Evolutionary conservation across 2,329 filamentous ascomycete genomes (phyloP), one percentile per base, ranked within the genome.

Genomic region (Trichophyton rubrum): DNA sequence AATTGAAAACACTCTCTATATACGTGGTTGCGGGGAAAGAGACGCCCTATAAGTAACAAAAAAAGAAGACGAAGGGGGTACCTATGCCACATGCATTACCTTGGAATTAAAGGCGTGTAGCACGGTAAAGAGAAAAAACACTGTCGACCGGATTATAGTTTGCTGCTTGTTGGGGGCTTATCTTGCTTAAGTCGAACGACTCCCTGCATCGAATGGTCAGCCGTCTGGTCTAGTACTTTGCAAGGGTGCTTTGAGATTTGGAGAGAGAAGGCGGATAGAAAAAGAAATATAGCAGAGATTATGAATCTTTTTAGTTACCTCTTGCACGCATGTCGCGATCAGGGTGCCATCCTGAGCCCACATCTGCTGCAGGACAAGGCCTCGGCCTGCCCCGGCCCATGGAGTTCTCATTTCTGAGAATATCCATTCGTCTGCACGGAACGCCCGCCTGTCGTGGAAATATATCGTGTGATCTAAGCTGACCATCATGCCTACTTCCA

Each of bases 391-490:
- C 3, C 78, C 78, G 11, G 78, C 75, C 78, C 78, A 80, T 7
- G 78, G 77, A 59, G 75, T 78, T 60, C 77, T 72, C 72, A 77
- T 79, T 68, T 79, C 77, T 6, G 70, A 72, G 65, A 79, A 71
- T 69, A 80, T 72, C 78, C 78, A 80, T 64, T 80, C 76, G 66
- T 80, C 78, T 9, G 76, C 77, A 24, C 75, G 69, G 65, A 80
- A 78, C 2, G 71, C 73, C 60, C 73, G 68, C 20, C 77, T 76
- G 59, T 77, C 76, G 61, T 80, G 78, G 67, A 80, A 80, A 65
- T 78, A 79, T 51, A 80, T 80, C 0, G 76, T 74, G 66, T 80
- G 78, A 64, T 80, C 78, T 27, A 80, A 69, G 43, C 73, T 77
- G 60, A 80, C 78, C 74, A 80, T 78, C 76, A 80, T 79, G 7